Percentiles rank a stretch among this genome's conserved stretches.
Evolutionary conservation across 2,329 filamentous ascomycete genomes (phyloP).

Genomic region (Ophiostoma ulmi): DNA sequence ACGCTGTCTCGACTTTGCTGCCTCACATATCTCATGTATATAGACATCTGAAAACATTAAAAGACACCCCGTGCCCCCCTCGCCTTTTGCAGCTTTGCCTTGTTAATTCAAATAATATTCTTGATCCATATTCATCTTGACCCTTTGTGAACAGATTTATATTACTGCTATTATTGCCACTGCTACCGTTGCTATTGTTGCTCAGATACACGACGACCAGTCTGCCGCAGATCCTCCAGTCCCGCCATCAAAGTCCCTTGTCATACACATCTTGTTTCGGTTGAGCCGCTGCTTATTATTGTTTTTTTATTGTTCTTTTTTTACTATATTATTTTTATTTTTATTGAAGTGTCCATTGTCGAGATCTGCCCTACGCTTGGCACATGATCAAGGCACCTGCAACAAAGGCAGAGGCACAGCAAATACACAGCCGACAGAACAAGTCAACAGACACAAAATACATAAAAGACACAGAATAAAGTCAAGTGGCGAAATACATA

Average conservation of each 20-base stretch:
- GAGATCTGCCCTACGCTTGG: slow-evolving; percentile 14
- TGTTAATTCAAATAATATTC: neutral
- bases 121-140: slow-evolving; percentile 3
- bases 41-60: neutral
- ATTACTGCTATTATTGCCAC: neutral
- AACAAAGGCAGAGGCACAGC: neutral
- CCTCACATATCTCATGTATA: neutral
- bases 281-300: slow-evolving; percentile 26
- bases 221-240: slow-evolving; percentile 24
- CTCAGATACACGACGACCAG: slow-evolving; percentile 10
- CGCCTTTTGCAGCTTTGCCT: neutral
- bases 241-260: slow-evolving; percentile 20
- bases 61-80: slow-evolving; percentile 2
- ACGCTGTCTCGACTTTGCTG: neutral
- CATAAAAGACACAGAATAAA: neutral
- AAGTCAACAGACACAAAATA: neutral
- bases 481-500: neutral
- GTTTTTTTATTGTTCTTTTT: neutral
- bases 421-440: neutral
- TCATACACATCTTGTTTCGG: slow-evolving; percentile 30
- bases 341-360: neutral
- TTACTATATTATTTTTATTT: neutral
- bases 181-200: slow-evolving; percentile 6
- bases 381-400: neutral
- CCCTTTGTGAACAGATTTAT: neutral